Conservation (phyloP, 2,329 filamentous ascomycete genomes). For the Xylaria sp. region DNA sequence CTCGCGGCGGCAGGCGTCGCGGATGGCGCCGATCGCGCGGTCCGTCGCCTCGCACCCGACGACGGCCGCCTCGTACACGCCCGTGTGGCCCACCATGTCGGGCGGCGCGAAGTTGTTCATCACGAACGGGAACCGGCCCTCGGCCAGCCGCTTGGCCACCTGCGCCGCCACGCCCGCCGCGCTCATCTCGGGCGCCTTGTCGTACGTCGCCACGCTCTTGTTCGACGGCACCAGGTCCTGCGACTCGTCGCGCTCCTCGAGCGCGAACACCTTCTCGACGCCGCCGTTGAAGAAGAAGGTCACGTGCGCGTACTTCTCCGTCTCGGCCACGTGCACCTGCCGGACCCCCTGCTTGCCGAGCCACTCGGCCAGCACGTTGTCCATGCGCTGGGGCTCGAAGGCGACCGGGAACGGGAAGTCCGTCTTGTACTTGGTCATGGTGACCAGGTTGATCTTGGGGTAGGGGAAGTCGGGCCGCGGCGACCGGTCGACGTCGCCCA, state of each 20-base stretch:
- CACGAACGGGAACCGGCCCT: constrained; percentile 89
- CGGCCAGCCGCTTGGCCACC: constrained; percentile 81
- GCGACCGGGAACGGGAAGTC: constrained; percentile 92
- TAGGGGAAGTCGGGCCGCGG: constrained; percentile 89
- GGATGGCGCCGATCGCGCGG: constrained; percentile 89
- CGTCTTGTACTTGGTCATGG: constrained; percentile 98
- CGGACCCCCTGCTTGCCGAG: constrained; percentile 84
- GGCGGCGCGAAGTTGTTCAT: constrained; percentile 99
- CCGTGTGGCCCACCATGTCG: constrained; percentile 99
- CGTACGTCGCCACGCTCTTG: constrained; percentile 88
- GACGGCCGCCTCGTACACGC: constrained; percentile 93
- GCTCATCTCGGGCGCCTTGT: constrained; percentile 94
- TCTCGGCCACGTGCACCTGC: constrained; percentile 97
- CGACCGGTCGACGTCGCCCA: constrained; percentile 90
- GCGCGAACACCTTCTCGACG: constrained; percentile 92
- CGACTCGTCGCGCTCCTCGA: constrained; percentile 84
- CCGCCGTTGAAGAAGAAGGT: constrained; percentile 99
- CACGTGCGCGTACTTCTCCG: constrained; percentile 98
- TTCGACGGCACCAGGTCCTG: constrained; percentile 83
- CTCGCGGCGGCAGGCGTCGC: constrained; percentile 90
- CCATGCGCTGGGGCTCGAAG: constrained; percentile 94
- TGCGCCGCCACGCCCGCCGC: constrained; percentile 87
- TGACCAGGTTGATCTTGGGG: constrained; percentile 88
- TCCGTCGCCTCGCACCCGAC: constrained; percentile 85
- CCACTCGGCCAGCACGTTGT: constrained; percentile 97